A percentile compares a stretch with the other conserved stretches of the same genome.
phyloP scores from a whole-genome alignment of 352 stramenopile genomes.

The Globisporangium megalacanthum region DNA sequence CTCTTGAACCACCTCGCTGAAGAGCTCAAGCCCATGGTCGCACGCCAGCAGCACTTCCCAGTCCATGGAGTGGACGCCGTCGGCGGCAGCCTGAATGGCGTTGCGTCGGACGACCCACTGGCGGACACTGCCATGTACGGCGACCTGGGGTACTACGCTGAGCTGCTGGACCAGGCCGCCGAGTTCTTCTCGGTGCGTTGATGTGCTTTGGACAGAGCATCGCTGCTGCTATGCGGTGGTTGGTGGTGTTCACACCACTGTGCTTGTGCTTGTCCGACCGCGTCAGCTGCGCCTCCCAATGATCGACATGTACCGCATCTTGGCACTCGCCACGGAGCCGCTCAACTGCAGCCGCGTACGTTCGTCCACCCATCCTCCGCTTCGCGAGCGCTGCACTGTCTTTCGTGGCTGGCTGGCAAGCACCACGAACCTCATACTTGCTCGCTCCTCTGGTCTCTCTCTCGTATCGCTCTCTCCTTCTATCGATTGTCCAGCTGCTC shows the following conservation, averaged over 20 bases:
- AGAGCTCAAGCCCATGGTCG: constrained; percentile 44
- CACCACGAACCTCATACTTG: too few species aligned
- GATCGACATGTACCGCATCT: constrained; percentile 60
- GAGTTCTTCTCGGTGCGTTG: constrained; percentile 71
- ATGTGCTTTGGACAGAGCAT: background rate
- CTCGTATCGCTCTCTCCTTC: constrained; percentile 9
- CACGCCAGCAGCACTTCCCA: constrained; percentile 21
- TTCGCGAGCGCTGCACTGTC: too few species aligned
- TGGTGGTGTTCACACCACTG: background rate
- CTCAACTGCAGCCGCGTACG: constrained; percentile 54
- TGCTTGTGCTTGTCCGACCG: background rate
- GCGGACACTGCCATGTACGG: constrained; percentile 37
- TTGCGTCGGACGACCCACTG: constrained; percentile 9
- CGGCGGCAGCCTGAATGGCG: background rate
- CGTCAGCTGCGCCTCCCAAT: constrained; percentile 60
- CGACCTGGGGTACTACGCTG: constrained; percentile 69
- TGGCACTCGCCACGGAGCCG: constrained; percentile 41
- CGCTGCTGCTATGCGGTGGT: background rate
- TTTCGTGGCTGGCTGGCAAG: too few species aligned
- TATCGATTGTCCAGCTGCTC: constrained; percentile 24
- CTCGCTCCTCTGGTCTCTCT: constrained; percentile 7
- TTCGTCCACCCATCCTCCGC: background rate
- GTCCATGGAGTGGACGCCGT: constrained; percentile 12
- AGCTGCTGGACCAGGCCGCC: constrained; percentile 63
- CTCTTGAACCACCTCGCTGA: constrained; percentile 54